phyloP scores from a whole-genome alignment of 768 basidiomycete species.

The Clitopilus passeckerianus region DNA sequence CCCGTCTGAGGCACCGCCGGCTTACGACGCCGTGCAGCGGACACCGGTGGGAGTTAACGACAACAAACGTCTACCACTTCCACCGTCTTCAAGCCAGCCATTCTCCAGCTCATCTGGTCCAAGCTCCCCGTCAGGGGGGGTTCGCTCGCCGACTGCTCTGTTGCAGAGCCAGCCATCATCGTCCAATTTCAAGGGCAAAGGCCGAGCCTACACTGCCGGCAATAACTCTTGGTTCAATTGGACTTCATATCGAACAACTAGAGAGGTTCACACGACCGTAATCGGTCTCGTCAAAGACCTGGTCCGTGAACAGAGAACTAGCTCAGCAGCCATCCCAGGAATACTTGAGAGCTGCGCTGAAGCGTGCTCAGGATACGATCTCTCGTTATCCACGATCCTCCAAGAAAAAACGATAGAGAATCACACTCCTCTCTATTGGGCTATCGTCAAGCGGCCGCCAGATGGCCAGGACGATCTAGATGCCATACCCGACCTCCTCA shows the following conservation, averaged over 20 bases:
- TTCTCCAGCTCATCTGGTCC: slow-evolving; percentile 6
- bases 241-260: slow-evolving; percentile 26
- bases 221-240: slow-evolving; percentile 29
- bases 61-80: slow-evolving; percentile 4
- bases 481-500: slow-evolving; percentile 37
- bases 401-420: slow-evolving; percentile 62
- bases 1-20: slow-evolving; percentile 33
- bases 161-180: slow-evolving; percentile 9
- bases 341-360: slow-evolving; percentile 62
- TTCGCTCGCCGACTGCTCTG: slow-evolving; percentile 3
- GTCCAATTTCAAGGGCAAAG: slow-evolving; percentile 23
- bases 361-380: slow-evolving; percentile 43
- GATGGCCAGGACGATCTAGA: slow-evolving; percentile 26
- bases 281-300: slow-evolving; percentile 52
- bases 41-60: slow-evolving; percentile 1
- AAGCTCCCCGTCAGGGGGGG: slow-evolving; percentile 5
- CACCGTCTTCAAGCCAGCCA: slow-evolving; percentile 7
- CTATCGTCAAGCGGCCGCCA: slow-evolving; percentile 53
- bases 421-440: slow-evolving; percentile 71
- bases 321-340: slow-evolving; percentile 24
- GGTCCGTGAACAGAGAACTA: slow-evolving; percentile 31
- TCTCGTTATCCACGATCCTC: slow-evolving; percentile 50
- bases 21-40: slow-evolving; percentile 25
- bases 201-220: slow-evolving; percentile 10
- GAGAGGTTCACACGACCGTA: slow-evolving; percentile 50